Evolutionary conservation across 306 rosid species (phyloP).

Genomic region (Ammopiptanthus mongolicus): DNA sequence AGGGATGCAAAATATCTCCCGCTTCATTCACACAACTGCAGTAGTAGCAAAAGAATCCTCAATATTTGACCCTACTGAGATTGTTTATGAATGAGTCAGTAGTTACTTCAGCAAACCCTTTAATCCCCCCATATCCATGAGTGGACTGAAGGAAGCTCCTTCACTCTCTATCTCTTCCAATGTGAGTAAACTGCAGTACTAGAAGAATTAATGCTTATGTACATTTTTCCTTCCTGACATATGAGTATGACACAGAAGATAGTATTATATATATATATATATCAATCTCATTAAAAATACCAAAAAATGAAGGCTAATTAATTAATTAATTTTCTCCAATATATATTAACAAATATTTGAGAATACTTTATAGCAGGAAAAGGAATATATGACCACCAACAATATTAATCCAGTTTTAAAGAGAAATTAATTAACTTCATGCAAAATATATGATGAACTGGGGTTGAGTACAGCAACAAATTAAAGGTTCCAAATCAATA

Average conservation of each 20-base stretch:
- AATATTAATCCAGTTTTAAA: background rate
- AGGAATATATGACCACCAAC: background rate
- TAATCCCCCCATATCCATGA: conserved; percentile 19
- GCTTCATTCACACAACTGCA: conserved; percentile 30
- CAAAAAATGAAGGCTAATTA: background rate
- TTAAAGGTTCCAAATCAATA: background rate
- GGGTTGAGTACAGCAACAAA: background rate
- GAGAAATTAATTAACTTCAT: background rate
- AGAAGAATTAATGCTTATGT: background rate
- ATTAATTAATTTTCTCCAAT: background rate
- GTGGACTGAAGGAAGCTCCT: conserved; percentile 53
- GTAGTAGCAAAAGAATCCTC: conserved; percentile 2
- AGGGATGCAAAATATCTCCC: conserved; percentile 31
- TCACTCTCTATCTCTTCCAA: conserved; percentile 33
- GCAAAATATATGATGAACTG: background rate
- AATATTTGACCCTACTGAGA: too few relatives aligned
- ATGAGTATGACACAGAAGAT: too few relatives aligned
- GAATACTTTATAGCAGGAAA: background rate
- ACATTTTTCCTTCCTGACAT: background rate
- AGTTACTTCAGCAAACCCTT: conserved; percentile 35
- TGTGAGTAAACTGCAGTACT: background rate
- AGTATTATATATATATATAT: too few relatives aligned
- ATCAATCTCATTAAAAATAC: background rate
- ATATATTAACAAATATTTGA: background rate
- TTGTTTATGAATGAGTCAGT: conserved; percentile 26